Percentiles rank a stretch among this genome's conserved stretches.
phyloP scores from a whole-genome alignment of 139 green algal species.

The Monoraphidium neglectum region DNA sequence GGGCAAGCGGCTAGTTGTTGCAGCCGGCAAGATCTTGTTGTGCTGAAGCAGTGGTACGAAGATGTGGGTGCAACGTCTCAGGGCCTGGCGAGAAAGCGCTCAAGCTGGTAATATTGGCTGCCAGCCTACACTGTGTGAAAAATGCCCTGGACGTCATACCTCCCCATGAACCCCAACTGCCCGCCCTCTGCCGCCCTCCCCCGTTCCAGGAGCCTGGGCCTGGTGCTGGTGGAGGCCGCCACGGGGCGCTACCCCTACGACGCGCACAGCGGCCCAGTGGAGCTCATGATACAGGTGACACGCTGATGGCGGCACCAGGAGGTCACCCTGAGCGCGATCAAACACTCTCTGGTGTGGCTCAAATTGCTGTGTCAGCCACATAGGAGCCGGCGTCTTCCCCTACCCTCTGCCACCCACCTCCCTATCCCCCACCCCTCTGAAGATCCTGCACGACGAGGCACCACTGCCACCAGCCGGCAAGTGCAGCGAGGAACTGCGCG shows the following conservation, averaged over 20 bases:
- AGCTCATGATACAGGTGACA: constrained; percentile 78
- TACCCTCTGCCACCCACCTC: background rate
- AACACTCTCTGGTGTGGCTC: background rate
- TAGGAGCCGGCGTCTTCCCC: background rate
- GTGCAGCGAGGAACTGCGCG: constrained; percentile 72
- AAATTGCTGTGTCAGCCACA: background rate
- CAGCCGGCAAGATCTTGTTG: no score
- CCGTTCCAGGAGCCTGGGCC: constrained; percentile 69
- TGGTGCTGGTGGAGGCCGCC: constrained; percentile 88
- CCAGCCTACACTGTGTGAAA: no score
- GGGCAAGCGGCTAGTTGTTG: background rate
- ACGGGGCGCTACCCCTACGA: constrained; percentile 92
- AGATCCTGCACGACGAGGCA: constrained; percentile 57
- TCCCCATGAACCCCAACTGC: background rate
- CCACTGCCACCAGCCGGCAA: constrained; percentile 40
- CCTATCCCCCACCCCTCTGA: background rate
- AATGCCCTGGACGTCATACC: no score
- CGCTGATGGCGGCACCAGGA: background rate
- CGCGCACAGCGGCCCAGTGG: constrained; percentile 60
- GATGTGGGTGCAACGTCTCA: no score
- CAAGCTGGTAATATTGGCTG: no score
- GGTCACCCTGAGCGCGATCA: background rate
- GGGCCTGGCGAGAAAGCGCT: no score
- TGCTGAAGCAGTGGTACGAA: no score
- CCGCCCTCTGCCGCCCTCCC: background rate